These are phyloP conservation scores for Stephanocyclus meneghinianus DNA, from an alignment of 352 stramenopile species.

Conservation along the genomic window DNA sequence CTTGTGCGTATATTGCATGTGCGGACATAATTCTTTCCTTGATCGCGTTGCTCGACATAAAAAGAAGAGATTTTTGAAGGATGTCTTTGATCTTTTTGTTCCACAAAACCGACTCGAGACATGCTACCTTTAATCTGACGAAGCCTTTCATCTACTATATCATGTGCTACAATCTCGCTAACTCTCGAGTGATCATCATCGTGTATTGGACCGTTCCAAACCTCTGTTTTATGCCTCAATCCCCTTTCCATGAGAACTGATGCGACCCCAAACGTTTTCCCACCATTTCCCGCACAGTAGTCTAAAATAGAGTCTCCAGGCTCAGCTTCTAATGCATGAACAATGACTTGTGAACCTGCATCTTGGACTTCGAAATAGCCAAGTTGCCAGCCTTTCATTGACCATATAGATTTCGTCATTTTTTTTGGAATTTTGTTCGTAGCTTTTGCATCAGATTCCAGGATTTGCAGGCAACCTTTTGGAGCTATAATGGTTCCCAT, in stretches of 20 bases:
- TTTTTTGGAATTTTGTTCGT: constrained; percentile 10
- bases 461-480: constrained; percentile 22
- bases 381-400: constrained; percentile 54
- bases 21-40: not conserved
- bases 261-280: constrained; percentile 54
- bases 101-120: constrained; percentile 32
- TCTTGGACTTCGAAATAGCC: constrained; percentile 63
- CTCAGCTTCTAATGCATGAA: constrained; percentile 25
- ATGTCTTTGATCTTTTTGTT: not conserved
- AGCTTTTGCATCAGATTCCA: not conserved
- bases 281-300: constrained; percentile 61
- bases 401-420: constrained; percentile 59
- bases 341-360: constrained; percentile 57
- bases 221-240: too few species aligned
- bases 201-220: not conserved
- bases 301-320: constrained; percentile 41
- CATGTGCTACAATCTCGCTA: constrained; percentile 46
- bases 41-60: not conserved
- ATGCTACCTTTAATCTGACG: constrained; percentile 53
- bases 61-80: not conserved
- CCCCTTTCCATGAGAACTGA: constrained; percentile 7
- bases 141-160: constrained; percentile 43
- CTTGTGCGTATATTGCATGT: constrained; percentile 6
- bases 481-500: constrained; percentile 21
- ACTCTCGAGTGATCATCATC: not conserved